A percentile compares a stretch with the other conserved stretches of the same genome.
Evolutionary conservation across 2,329 filamentous ascomycete species (phyloP).

Genomic region (Orbilia blumenaviensis): DNA sequence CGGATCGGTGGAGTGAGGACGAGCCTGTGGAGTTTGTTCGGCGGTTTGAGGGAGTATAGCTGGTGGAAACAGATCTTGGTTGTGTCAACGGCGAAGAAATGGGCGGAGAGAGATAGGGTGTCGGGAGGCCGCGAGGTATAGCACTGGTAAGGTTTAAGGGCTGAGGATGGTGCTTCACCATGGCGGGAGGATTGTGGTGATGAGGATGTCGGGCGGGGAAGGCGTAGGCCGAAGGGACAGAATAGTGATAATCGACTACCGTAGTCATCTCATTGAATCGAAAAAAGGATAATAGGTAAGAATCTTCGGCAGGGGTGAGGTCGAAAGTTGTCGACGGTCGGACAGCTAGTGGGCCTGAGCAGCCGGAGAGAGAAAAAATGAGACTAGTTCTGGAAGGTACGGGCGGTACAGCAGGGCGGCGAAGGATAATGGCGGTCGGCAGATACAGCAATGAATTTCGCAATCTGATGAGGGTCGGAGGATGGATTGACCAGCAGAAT

Average conservation of each 20-base stretch:
- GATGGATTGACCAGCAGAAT: not conserved
- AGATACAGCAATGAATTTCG: constrained; percentile 7
- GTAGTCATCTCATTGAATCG: constrained; percentile 51
- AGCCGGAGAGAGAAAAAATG: not conserved
- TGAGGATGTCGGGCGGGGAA: constrained; percentile 40
- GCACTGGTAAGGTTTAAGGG: constrained; percentile 36
- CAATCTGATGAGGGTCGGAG: not conserved
- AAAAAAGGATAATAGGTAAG: not conserved
- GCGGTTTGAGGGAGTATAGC: constrained; percentile 25
- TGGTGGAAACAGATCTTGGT: not conserved
- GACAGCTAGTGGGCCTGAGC: not conserved
- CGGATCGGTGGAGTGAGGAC: constrained; percentile 34
- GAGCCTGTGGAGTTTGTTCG: constrained; percentile 49
- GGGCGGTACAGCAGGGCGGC: no score
- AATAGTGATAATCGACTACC: constrained; percentile 51
- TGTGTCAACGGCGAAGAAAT: constrained; percentile 35
- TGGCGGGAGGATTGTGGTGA: constrained; percentile 1
- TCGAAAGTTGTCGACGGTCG: not conserved
- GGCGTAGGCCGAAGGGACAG: constrained; percentile 47
- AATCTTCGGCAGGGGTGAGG: not conserved
- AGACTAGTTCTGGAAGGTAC: no score
- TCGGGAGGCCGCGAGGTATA: constrained; percentile 37
- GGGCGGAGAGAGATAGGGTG: constrained; percentile 18
- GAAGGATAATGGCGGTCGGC: not conserved
- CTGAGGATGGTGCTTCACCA: constrained; percentile 44